A percentile compares a stretch with the other conserved stretches of the same genome.
Evolutionary conservation across 1,284 basidiomycete genomes (phyloP).

Genomic region (Flammula alnicola): DNA sequence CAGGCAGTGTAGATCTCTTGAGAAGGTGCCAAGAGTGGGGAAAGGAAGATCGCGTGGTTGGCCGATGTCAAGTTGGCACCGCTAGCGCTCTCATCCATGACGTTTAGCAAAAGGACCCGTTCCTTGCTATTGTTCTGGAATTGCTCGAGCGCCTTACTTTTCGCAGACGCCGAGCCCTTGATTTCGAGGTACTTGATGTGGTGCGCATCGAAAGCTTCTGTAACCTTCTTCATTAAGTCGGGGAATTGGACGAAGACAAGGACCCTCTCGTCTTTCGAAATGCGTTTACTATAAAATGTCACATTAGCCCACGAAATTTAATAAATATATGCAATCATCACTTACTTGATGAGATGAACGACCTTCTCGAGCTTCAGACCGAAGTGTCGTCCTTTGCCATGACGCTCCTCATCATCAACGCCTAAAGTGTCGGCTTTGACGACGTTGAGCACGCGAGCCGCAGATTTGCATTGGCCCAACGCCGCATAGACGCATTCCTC

Average conservation of each 20-base stretch:
- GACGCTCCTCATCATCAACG: conserved; percentile 75
- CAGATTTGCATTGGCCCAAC: conserved; percentile 71
- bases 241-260: conserved; percentile 95
- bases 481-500: conserved; percentile 83
- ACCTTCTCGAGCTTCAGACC: conserved; percentile 90
- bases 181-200: conserved; percentile 83
- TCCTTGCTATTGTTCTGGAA: conserved; percentile 82
- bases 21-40: conserved; percentile 80
- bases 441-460: conserved; percentile 77
- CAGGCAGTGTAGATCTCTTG: conserved; percentile 86
- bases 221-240: conserved; percentile 90
- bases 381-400: conserved; percentile 79
- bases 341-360: conserved; percentile 81
- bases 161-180: conserved; percentile 75
- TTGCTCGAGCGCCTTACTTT: conserved; percentile 80
- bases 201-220: conserved; percentile 77
- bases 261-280: conserved; percentile 80
- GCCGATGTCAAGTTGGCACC: conserved; percentile 93
- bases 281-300: conserved; percentile 52
- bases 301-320: conserved; percentile 12
- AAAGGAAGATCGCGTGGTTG: conserved; percentile 95
- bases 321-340: conserved; percentile 2
- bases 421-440: conserved; percentile 85
- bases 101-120: conserved; percentile 86
- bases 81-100: conserved; percentile 93